Percentiles rank a stretch among this genome's conserved stretches.
phyloP scores from a whole-genome alignment of 148 eudicot species.

The Spergularia bocconei region DNA sequence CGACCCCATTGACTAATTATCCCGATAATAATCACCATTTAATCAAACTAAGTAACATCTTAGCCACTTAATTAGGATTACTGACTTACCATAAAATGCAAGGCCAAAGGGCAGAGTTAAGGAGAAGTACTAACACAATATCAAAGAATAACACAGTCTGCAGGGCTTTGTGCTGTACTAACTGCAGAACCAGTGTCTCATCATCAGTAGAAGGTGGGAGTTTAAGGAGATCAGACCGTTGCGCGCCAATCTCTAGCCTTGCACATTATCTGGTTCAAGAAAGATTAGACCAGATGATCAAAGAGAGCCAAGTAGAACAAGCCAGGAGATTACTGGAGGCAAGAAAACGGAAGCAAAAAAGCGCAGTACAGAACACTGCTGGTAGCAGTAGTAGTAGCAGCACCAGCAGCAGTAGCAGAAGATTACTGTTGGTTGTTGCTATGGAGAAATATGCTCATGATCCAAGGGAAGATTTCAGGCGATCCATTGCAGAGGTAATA shows the following conservation, averaged over 20 bases:
- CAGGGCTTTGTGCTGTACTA: slow-evolving; percentile 54
- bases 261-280: slow-evolving; percentile 81
- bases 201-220: slow-evolving; percentile 40
- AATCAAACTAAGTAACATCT: neutral
- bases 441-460: slow-evolving; percentile 66
- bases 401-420: slow-evolving; percentile 18
- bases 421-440: slow-evolving; percentile 58
- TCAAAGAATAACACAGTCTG: slow-evolving; percentile 37
- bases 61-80: neutral
- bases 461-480: slow-evolving; percentile 74
- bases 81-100: slow-evolving; percentile 31
- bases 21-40: slow-evolving; percentile 5
- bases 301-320: slow-evolving; percentile 44
- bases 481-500: slow-evolving; percentile 69
- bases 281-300: slow-evolving; percentile 69
- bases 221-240: slow-evolving; percentile 28
- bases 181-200: slow-evolving; percentile 56
- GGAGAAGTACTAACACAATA: slow-evolving; percentile 17
- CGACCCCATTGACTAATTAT: slow-evolving; percentile 22
- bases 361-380: neutral
- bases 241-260: slow-evolving; percentile 45
- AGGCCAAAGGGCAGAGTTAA: slow-evolving; percentile 10
- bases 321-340: slow-evolving; percentile 32
- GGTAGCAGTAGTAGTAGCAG: neutral
- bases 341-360: slow-evolving; percentile 32